Base-by-base conservation (phyloP, 1,139 yeast species). In the Saccharomycopsis crataegensis region DNA sequence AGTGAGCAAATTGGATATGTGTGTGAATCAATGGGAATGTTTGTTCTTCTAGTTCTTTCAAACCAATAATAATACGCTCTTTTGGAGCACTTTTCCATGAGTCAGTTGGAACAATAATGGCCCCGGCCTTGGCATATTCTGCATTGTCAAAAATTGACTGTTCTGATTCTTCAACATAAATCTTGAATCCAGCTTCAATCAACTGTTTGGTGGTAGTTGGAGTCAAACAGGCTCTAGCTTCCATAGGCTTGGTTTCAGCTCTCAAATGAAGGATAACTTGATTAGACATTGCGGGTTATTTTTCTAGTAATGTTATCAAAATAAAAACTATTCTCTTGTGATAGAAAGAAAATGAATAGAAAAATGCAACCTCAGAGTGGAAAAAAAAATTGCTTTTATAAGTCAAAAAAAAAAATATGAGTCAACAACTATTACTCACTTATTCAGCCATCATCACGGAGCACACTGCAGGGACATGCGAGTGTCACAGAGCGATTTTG, bases 1-100 rank as follows among this genome's bases (percentile, higher is more conserved):
- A 94, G 72, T 93, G 99, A 50, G 99, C 99, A 73, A 93, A 93
- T 72, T 91, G 98, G 60, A 93, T 88, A 71, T 94, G 99, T 69
- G 91, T 96, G 68, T 94, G 98, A 52, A 86, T 79, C 60, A 93
- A 78, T 41, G 99, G 99, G 79, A 91, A 93, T 40, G 82, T 75
- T 63, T 91, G 97, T 72, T 91, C 98, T 42, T 96, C 97, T 67
- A 93, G 78, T 71, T 93, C 99, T 74, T 93, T 93, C 72, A 94
- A 81, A 1, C 99, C 99, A 63, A 87, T 76, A 61, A 94, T 87
- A 58, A 91, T 81, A 67, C 97, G 80, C 62, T 91, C 96, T 62
- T 77, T 77, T 59, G 99, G 98, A 46, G 99, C 98, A 52, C 73
- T 66, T 62, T 79, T 80, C 99, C 99, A 93, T 6, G 96, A 86